A percentile compares a stretch with the other conserved stretches of the same genome.
phyloP scores from a whole-genome alignment of 140 eudicot genomes.

The Oenanthe javanica region DNA sequence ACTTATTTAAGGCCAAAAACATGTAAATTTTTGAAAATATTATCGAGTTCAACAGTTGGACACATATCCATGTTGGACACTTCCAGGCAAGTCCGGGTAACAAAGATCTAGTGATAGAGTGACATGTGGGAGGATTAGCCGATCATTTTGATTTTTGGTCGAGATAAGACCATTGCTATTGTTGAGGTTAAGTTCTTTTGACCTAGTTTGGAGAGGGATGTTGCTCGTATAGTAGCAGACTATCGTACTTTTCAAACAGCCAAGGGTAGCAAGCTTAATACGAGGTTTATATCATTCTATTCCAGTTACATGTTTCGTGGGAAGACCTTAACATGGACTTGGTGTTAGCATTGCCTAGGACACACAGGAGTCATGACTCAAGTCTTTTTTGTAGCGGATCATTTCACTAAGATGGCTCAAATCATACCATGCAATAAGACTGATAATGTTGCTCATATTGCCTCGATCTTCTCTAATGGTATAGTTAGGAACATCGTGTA shows the following conservation, averaged over 20 bases:
- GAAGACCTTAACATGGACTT: not conserved
- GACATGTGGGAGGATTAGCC: not conserved
- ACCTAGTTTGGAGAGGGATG: not conserved
- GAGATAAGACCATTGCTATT: not conserved
- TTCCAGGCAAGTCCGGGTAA: too few relatives aligned
- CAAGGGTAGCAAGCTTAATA: not conserved
- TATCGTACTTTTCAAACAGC: not conserved
- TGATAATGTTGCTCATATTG: not conserved
- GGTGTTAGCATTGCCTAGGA: not conserved
- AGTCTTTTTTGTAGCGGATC: not conserved
- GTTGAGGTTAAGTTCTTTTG: not conserved
- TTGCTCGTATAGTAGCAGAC: not conserved
- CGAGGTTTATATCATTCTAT: not conserved
- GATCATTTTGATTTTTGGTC: not conserved
- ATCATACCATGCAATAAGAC: not conserved
- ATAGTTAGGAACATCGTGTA: not conserved
- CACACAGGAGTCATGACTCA: not conserved
- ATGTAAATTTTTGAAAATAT: too few relatives aligned
- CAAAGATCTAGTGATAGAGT: not conserved
- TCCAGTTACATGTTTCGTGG: not conserved
- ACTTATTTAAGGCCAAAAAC: too few relatives aligned
- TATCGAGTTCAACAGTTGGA: too few relatives aligned
- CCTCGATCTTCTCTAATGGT: not conserved
- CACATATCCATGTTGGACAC: too few relatives aligned
- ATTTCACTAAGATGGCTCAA: not conserved